A percentile compares a stretch with the other conserved stretches of the same genome.
Conservation (phyloP, 805 yeast genomes). For the Citeromyces nyonsensis region DNA sequence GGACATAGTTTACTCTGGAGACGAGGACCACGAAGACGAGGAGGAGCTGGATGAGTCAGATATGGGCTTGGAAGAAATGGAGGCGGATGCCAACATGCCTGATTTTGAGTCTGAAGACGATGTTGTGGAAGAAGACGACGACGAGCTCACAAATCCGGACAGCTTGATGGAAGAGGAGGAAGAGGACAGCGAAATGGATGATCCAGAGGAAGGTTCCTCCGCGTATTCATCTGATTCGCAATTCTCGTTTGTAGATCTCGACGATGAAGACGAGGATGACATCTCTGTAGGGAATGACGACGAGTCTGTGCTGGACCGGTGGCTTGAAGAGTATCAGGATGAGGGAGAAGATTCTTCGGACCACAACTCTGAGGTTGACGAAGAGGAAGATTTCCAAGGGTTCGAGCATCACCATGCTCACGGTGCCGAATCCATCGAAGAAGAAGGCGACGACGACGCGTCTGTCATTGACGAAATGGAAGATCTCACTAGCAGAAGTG, state of each 20-base stretch:
- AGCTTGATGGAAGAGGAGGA: conserved; percentile 5
- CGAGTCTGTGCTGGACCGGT: not conserved
- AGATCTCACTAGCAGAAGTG: too few species aligned
- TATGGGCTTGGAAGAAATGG: conserved; percentile 9
- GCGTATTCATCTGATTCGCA: not conserved
- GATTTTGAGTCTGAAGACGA: conserved; percentile 6
- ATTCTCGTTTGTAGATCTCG: conserved; percentile 9
- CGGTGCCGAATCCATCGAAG: conserved; percentile 3
- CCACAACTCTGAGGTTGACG: conserved; percentile 5
- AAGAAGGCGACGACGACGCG: conserved; percentile 7
- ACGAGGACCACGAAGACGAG: conserved; percentile 13
- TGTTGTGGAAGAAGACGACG: conserved; percentile 8
- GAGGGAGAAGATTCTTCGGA: too few species aligned
- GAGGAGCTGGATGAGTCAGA: conserved; percentile 16
- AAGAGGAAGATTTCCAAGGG: conserved; percentile 10
- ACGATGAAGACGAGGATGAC: conserved; percentile 12
- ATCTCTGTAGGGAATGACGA: conserved; percentile 17
- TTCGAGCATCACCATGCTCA: not conserved
- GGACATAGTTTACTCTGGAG: conserved; percentile 16
- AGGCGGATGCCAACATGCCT: conserved; percentile 9
- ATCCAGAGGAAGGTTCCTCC: conserved; percentile 1
- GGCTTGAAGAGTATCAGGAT: not conserved
- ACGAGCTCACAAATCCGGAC: conserved; percentile 6
- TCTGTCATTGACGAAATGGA: conserved; percentile 10
- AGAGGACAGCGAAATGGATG: conserved; percentile 9